Base-by-base conservation (phyloP, 139 green algal species). In the Parachlorella kessleri region DNA sequence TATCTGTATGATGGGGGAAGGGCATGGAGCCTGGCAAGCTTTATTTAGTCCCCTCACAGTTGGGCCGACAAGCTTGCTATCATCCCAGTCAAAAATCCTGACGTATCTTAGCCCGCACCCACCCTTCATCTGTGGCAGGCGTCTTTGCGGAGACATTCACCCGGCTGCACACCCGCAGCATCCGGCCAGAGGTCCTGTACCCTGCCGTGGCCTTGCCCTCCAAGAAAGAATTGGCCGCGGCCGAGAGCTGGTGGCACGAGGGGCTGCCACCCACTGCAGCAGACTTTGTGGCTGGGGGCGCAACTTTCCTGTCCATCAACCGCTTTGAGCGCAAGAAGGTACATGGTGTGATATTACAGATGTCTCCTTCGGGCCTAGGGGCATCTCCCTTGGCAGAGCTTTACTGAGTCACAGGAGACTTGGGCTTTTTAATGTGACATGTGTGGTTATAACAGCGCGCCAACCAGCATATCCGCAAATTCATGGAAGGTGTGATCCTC, bases 241-340 rank as follows among this genome's bases (percentile, higher is more conserved):
- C 90, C 1, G 48, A 42, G 4, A 70, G 39, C 0, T 35, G 42
- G 1, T 95, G 88, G 91, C 48, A 39, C 38, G n/a, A 42, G 0
- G 79, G 83, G 53, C 76, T 94, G 66, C 75, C 79, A 4, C 21
- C 75, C 2, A 87, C 90, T 0, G 67, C 94, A 48, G 82, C 81
- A 0, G 24, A 35, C 1, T 93, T 92, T 66, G 77, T 93, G 24
- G 48, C 64, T 21, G 73, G 40, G 24, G 82, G 81, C 6, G 84
- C 85, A 5, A 82, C 91, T 1, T 96, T 99, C 77, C 86, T 99
- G 64, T 99, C 96, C 66, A 96, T 99, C 78, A 99, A 99, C 85
- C 88, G 96, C 23, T 99, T 98, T 85, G 96, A 99, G 90, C 88
- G 95, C 40, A 99, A 99, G 80, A 99, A 99, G 86, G 84, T 85